These are phyloP conservation scores for Symbiodinium natans DNA, from an alignment of 73 alveolate species.

Conservation along the genomic window DNA sequence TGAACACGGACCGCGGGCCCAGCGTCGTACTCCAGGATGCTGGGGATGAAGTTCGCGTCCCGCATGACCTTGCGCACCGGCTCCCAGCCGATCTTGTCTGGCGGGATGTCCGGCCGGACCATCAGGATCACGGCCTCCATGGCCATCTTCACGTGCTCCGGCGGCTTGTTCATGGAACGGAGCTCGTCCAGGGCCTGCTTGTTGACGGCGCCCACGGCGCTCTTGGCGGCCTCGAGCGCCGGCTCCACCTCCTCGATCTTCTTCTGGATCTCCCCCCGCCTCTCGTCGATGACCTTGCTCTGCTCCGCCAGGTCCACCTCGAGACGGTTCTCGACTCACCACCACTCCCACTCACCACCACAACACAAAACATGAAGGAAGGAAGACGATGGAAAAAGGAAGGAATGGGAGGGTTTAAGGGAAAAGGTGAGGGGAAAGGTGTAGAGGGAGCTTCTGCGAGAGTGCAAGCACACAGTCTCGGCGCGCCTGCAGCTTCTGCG, in stretches of 20 bases:
- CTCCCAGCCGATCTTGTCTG: slow-evolving; percentile 83
- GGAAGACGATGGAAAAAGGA: too few species aligned
- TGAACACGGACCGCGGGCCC: too few species aligned
- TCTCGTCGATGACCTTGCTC: slow-evolving; percentile 95
- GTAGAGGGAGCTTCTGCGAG: too few species aligned
- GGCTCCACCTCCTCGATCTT: slow-evolving; percentile 98
- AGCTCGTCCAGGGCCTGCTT: slow-evolving; percentile 97
- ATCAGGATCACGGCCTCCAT: slow-evolving; percentile 98
- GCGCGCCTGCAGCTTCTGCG: slow-evolving; percentile 52
- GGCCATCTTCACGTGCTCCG: slow-evolving; percentile 97
- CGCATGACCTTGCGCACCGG: slow-evolving; percentile 95
- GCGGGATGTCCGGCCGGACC: slow-evolving; percentile 94
- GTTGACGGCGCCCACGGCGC: slow-evolving; percentile 97
- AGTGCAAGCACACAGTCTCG: too few species aligned
- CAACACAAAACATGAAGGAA: too few species aligned
- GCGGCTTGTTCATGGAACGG: slow-evolving; percentile 98
- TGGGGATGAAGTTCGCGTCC: slow-evolving; percentile 97
- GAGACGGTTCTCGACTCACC: too few species aligned
- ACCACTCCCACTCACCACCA: too few species aligned
- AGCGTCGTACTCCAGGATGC: slow-evolving; percentile 97
- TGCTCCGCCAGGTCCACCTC: slow-evolving; percentile 96
- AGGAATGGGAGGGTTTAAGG: too few species aligned
- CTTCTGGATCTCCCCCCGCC: slow-evolving; percentile 12
- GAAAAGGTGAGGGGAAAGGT: too few species aligned
- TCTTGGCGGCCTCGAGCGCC: slow-evolving; percentile 98